phyloP scores from a whole-genome alignment of 2,329 filamentous ascomycete genomes.

The Helotiales sp. region DNA sequence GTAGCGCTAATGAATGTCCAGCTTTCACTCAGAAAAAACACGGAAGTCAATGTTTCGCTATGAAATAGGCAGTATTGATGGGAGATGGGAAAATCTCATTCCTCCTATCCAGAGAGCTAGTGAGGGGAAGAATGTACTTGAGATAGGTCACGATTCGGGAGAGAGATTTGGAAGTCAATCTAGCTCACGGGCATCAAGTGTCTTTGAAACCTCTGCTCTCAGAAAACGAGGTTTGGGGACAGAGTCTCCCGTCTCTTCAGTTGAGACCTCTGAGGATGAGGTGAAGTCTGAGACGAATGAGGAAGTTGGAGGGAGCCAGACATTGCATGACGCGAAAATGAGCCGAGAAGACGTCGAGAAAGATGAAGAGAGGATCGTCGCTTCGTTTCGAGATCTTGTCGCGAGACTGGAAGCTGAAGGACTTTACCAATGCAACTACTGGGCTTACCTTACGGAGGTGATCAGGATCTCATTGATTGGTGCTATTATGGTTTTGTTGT shows the following conservation, averaged over 20 bases:
- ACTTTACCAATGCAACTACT: conserved; percentile 58
- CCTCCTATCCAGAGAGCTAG: conserved; percentile 77
- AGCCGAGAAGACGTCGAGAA: conserved; percentile 50
- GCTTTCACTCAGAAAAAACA: conserved; percentile 77
- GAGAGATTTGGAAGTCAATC: conserved; percentile 39
- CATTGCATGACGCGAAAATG: conserved; percentile 40
- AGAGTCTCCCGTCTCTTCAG: not conserved
- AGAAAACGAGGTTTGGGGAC: not conserved
- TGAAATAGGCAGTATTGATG: conserved; percentile 76
- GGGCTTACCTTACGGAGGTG: conserved; percentile 58
- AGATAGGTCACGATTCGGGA: not conserved
- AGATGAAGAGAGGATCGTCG: conserved; percentile 45
- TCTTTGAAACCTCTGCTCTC: conserved; percentile 1
- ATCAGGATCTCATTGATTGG: conserved; percentile 56
- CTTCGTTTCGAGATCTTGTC: conserved; percentile 57
- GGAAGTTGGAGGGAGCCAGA: not conserved
- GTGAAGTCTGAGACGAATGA: conserved; percentile 50
- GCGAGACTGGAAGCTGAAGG: conserved; percentile 54
- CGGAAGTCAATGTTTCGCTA: conserved; percentile 47
- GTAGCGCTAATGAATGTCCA: no score
- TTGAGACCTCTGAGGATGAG: conserved; percentile 35
- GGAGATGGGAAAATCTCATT: conserved; percentile 78
- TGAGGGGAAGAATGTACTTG: conserved; percentile 37
- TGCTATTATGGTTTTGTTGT: conserved; percentile 43
- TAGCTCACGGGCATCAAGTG: conserved; percentile 22